Percentiles rank a stretch among this genome's conserved stretches.
These are phyloP conservation scores for Beauveria caledonica DNA, from an alignment of 2,329 filamentous ascomycete genomes.

Conservation along the genomic window DNA sequence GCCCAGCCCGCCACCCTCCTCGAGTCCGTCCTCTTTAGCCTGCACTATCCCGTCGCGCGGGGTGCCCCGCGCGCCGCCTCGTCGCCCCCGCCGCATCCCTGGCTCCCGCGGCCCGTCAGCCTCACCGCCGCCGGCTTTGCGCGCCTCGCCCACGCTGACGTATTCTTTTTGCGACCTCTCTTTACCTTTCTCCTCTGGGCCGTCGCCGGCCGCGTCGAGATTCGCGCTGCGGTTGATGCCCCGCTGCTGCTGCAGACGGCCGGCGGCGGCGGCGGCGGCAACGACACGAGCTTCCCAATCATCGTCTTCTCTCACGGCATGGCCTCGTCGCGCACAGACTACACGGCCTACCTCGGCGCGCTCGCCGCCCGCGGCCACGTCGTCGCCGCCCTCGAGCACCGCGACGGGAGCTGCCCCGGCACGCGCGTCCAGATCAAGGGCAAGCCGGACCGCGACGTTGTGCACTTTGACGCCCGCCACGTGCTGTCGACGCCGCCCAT, in stretches of 20 bases:
- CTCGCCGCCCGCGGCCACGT: slow-evolving; percentile 41
- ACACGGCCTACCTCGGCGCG: slow-evolving; percentile 42
- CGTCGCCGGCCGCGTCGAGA: slow-evolving; percentile 35
- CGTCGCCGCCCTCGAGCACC: slow-evolving; percentile 43
- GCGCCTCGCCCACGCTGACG: slow-evolving; percentile 34
- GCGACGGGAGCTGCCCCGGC: slow-evolving; percentile 43
- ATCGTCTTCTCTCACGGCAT: slow-evolving; percentile 46
- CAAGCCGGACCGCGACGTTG: slow-evolving; percentile 20
- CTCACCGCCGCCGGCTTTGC: slow-evolving; percentile 40
- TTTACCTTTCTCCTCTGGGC: slow-evolving; percentile 34
- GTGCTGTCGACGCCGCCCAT: slow-evolving; percentile 24
- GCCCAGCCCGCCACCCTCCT: slow-evolving; percentile 34
- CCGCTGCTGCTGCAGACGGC: slow-evolving; percentile 26
- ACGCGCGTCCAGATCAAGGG: slow-evolving; percentile 28
- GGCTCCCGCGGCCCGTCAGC: slow-evolving; percentile 36
- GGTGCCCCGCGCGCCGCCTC: slow-evolving; percentile 17
- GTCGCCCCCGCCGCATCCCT: slow-evolving; percentile 27
- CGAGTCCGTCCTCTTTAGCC: slow-evolving; percentile 39
- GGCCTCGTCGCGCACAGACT: slow-evolving; percentile 41
- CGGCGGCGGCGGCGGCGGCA: neutral
- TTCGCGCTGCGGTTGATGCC: slow-evolving; percentile 39
- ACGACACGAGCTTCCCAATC: slow-evolving; percentile 29
- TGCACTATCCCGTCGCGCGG: slow-evolving; percentile 38
- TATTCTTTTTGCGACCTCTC: slow-evolving; percentile 33
- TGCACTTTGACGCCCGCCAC: slow-evolving; percentile 30